Evolutionary conservation across 257 asterid species (phyloP), one percentile per base, ranked within the genome.

Genomic region (Rhazya stricta): DNA sequence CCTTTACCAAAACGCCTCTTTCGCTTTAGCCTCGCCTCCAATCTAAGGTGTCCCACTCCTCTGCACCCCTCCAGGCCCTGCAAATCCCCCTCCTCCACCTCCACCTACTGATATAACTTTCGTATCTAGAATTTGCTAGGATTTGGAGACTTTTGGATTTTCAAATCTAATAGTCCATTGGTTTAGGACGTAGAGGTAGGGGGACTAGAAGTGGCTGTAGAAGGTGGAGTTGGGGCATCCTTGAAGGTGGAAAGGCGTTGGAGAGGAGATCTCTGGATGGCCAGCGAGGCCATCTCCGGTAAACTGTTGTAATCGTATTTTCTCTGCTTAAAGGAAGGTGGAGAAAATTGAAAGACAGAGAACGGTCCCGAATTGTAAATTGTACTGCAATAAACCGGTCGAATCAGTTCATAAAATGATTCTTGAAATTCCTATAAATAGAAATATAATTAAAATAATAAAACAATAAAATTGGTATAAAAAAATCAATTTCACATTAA

Each of bases 1-100:
- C 88, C 97, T 92, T 86, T 86, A 93, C 99, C 99, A 95, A 66
- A 95, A 89, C 3, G 97, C 97, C 53, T 92, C 98, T 82, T 91
- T 89, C 0, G 99, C 96, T 86, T 92, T 95, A 25, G 81, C 85
- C 34, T 96, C 91, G 23, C 90, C 85, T 41, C 99, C 98, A 77
- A 92, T 81, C 87, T 92, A 97, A 0, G 99, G 98, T 2, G 94
- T 91, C 82, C 99, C 99, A 32, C 90, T 94, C 79, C 99, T 87
- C 83, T 88, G 97, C 29, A 89, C 91, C 46, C 94, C 99, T 27
- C 99, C 98, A 0, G 98, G 97, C 23, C 97, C 96, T 30, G 94
- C 89, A 74, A 88, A 85, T 45, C 96, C 89, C 56, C 86, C 86
- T 3, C 88, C 90, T 10, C 89, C 91, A 0, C 88, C 88, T 1